Base-by-base conservation (phyloP, 306 rosid genomes). In the Pyrus communis region DNA sequence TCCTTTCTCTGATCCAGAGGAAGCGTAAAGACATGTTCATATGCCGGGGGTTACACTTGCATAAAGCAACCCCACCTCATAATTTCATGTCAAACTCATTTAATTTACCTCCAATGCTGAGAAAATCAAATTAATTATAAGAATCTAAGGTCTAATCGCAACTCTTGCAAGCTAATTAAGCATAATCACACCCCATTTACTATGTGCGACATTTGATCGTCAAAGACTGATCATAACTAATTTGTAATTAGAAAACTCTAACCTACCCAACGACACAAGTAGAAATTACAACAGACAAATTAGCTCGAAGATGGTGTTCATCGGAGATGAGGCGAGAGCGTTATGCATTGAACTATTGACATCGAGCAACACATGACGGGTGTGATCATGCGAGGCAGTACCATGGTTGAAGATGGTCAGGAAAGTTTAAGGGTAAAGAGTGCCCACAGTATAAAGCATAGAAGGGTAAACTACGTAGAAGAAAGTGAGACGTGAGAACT, bases 1-100 rank as follows among this genome's bases (percentile, higher is more conserved):
- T 72, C 33, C 61, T 80, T 83, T 84, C 84, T 80, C 78, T 45
- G 88, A 91, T 86, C 96, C 89, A 74, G 80, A 77, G 86, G 81
- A 87, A 85, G 88, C 79, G 83, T 82, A 88, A 87, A 88, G 87
- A 71, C 71, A 18, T 60, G 27, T 74, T 61, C 62, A 46, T 38
- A 58, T 22, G 55, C 55, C 10, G 42, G 42, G 40, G 10, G 42
- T 38, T 38, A 38, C 42, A 38, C 42, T 38, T 38, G 0, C 42
- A 58, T 58, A 22, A 58, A 61, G n/a, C 18, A 57, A 73, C 43
- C 76, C 25, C 69, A 60, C 43, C 38, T 40, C 42, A 25, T 17
- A 74, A 60, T 27, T 40, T 73, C 55, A 7, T 35, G 21, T 18
- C 18, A 42, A 60, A 59, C 28, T 38, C 18, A 73, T 18, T 61